phyloP scores from a whole-genome alignment of 495 filamentous ascomycete genomes.

The Neurospora sp. region DNA sequence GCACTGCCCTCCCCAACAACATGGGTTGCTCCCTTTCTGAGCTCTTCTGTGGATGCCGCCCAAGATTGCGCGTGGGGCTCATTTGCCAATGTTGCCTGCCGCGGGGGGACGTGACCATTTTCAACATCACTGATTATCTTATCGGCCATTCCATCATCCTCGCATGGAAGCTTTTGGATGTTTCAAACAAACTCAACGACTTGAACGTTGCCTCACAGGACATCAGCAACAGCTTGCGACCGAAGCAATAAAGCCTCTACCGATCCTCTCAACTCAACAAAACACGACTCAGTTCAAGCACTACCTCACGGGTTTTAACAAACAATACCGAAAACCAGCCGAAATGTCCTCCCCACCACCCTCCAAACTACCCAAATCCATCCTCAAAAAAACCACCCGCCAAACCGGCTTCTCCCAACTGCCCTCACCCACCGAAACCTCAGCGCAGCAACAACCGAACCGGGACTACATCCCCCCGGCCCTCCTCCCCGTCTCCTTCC shows the following conservation, averaged over 20 bases:
- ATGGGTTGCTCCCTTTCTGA: not conserved
- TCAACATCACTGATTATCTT: not conserved
- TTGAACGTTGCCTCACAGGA: not conserved
- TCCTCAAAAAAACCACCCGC: constrained; percentile 43
- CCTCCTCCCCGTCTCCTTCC: constrained; percentile 12
- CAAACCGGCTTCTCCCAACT: not conserved
- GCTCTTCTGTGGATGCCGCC: not conserved
- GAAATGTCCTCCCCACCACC: not conserved
- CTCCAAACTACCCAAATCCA: constrained; percentile 29
- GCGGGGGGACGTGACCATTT: not conserved
- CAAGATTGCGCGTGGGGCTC: not conserved
- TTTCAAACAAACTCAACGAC: not conserved
- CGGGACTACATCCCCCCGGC: constrained; percentile 17
- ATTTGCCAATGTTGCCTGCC: not conserved
- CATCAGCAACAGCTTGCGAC: not conserved
- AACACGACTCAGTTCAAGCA: not conserved
- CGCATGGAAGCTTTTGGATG: not conserved
- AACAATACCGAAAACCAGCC: not conserved
- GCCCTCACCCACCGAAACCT: not conserved
- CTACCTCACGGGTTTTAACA: not conserved
- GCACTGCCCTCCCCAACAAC: not conserved
- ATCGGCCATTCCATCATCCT: not conserved
- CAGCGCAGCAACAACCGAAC: constrained; percentile 3
- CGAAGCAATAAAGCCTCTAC: not conserved
- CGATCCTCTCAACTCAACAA: not conserved